Conservation (phyloP, 116 monocot genomes). For the Iris pallida region DNA sequence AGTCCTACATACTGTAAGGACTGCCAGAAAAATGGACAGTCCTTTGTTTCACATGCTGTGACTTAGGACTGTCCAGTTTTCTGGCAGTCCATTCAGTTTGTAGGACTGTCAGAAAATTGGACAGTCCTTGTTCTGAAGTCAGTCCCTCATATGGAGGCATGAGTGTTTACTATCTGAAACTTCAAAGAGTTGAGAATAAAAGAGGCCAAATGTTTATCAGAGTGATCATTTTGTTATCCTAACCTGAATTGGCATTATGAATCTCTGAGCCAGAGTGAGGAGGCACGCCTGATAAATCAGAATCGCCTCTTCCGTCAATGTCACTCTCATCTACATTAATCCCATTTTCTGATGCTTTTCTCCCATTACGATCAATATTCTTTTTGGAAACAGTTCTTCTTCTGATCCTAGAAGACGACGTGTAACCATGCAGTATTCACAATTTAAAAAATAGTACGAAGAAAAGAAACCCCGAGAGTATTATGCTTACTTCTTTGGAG, state of each 20-base stretch:
- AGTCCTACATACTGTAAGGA: too few relatives aligned
- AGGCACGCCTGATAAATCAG: conserved; percentile 22
- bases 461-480: background rate
- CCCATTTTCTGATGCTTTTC: conserved; percentile 9
- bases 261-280: conserved; percentile 23
- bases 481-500: conserved; percentile 20
- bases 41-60: too few relatives aligned
- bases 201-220: too few relatives aligned
- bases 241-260: conserved; percentile 39
- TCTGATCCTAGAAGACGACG: conserved; percentile 17
- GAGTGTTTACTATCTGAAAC: too few relatives aligned
- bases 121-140: too few relatives aligned
- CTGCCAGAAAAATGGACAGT: too few relatives aligned
- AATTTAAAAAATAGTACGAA: background rate
- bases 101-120: too few relatives aligned
- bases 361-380: conserved; percentile 4
- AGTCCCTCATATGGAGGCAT: too few relatives aligned
- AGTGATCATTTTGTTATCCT: too few relatives aligned
- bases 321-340: conserved; percentile 6
- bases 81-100: too few relatives aligned
- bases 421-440: background rate
- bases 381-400: conserved; percentile 20
- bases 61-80: too few relatives aligned
- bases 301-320: conserved; percentile 14
- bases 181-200: too few relatives aligned